These are phyloP conservation scores for Colletotrichum coccodes DNA, from an alignment of 2,329 filamentous ascomycete genomes.

Conservation along the genomic window DNA sequence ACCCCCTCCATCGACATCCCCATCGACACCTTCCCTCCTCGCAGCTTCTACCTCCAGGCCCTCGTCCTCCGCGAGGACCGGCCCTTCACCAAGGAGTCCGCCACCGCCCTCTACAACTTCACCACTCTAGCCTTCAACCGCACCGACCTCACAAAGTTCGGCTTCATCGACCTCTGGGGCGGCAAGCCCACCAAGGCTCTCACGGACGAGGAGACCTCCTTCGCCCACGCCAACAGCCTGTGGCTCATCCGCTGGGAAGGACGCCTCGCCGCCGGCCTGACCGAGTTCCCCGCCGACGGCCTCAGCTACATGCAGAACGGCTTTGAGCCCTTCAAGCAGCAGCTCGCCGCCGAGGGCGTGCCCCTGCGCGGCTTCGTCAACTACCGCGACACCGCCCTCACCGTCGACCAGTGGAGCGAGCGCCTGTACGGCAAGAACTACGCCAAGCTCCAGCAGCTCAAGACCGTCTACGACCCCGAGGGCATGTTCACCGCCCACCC, in stretches of 20 bases:
- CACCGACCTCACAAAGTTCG: conserved; percentile 30
- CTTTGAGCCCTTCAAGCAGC: conserved; percentile 30
- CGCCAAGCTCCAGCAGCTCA: conserved; percentile 27
- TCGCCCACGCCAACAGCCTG: conserved; percentile 52
- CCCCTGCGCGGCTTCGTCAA: conserved; percentile 33
- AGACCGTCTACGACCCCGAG: conserved; percentile 32
- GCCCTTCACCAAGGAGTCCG: conserved; percentile 29
- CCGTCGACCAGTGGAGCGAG: conserved; percentile 30
- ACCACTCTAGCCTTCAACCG: conserved; percentile 29
- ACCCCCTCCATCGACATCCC: conserved; percentile 28
- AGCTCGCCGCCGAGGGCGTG: conserved; percentile 15
- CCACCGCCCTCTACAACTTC: conserved; percentile 24
- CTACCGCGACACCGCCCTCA: conserved; percentile 31
- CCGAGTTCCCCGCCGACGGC: conserved; percentile 59
- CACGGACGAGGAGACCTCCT: conserved; percentile 44
- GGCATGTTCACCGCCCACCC: conserved; percentile 32
- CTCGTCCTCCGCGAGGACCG: conserved; percentile 29
- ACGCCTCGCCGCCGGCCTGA: conserved; percentile 46
- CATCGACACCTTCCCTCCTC: conserved; percentile 26
- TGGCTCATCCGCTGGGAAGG: conserved; percentile 45
- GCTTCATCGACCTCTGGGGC: conserved; percentile 34
- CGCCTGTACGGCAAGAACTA: conserved; percentile 32
- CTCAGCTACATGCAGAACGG: conserved; percentile 58
- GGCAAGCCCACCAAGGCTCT: conserved; percentile 40
- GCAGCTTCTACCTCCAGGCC: conserved; percentile 33